Evolutionary conservation across 495 filamentous ascomycete species (phyloP).

Genomic region (Sphaerosporella brunnea): DNA sequence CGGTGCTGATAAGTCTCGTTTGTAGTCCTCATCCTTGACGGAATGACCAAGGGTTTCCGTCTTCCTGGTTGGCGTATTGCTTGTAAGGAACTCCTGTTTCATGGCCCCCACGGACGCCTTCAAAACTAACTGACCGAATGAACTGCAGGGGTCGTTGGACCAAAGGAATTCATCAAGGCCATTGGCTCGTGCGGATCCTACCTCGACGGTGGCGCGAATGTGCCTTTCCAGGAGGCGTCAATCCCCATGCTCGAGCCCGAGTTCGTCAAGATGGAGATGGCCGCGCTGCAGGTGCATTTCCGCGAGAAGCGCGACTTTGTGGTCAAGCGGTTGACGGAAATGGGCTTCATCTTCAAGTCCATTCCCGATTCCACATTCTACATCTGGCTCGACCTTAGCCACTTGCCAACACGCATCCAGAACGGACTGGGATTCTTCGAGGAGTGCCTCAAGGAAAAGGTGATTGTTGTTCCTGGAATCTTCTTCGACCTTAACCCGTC

Average conservation of each 20-base stretch:
- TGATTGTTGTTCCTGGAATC: conserved; percentile 89
- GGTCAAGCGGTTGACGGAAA: conserved; percentile 51
- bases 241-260: conserved; percentile 76
- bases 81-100: too few species aligned
- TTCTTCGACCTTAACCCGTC: conserved; percentile 83
- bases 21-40: conserved; percentile 78
- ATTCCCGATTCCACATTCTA: conserved; percentile 87
- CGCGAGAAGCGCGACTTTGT: conserved; percentile 80
- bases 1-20: conserved; percentile 44
- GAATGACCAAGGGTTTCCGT: conserved; percentile 90
- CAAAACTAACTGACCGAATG: too few species aligned
- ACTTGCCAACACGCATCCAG: conserved; percentile 54
- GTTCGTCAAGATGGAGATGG: conserved; percentile 73
- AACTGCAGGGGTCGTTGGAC: conserved; percentile 77
- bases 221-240: conserved; percentile 87
- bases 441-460: conserved; percentile 75
- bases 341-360: conserved; percentile 59
- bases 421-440: conserved; percentile 96
- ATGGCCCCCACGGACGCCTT: too few species aligned
- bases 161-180: conserved; percentile 90
- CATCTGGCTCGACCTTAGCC: conserved; percentile 55
- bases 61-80: conserved; percentile 93
- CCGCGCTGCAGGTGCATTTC: conserved; percentile 74
- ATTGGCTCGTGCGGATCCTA: conserved; percentile 86
- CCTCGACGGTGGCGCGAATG: conserved; percentile 89